Percentiles rank a stretch among this genome's conserved stretches.
phyloP scores from a whole-genome alignment of 164 flowering plant species.

The Tinospora cordifolia region DNA sequence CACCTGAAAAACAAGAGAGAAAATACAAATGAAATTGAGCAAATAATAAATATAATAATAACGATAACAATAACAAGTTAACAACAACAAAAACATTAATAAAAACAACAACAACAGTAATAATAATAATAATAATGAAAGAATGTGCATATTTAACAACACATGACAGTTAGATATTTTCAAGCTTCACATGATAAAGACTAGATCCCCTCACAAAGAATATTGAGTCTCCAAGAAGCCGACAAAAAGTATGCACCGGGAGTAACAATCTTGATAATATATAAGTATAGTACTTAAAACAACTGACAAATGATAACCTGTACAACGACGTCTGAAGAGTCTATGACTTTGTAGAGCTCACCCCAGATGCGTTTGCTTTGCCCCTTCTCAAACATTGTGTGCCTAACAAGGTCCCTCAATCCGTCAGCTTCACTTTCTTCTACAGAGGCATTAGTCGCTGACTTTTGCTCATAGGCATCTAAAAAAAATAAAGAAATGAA shows the following conservation, averaged over 20 bases:
- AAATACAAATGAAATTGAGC: neutral
- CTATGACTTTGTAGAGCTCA: slow-evolving; percentile 96
- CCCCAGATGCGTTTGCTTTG: slow-evolving; percentile 99
- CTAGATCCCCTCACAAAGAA: neutral
- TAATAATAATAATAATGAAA: no score
- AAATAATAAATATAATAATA: no score
- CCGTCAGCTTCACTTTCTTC: slow-evolving; percentile 75
- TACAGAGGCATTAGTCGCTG: slow-evolving; percentile 24
- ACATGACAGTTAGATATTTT: neutral
- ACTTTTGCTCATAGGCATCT: slow-evolving; percentile 77
- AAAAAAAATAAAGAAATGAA: slow-evolving; percentile 10
- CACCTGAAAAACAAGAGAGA: slow-evolving; percentile 39
- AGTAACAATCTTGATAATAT: neutral
- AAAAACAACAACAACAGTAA: no score
- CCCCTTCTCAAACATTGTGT: slow-evolving; percentile 98
- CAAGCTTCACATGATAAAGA: neutral
- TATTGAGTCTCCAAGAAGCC: neutral
- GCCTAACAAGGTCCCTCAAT: slow-evolving; percentile 81
- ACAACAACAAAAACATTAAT: no score
- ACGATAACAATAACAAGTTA: no score
- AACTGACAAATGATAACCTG: slow-evolving; percentile 46
- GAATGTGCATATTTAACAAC: no score
- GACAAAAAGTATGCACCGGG: neutral
- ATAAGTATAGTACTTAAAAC: neutral
- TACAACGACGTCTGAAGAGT: slow-evolving; percentile 97